Evolutionary conservation across 2,329 filamentous ascomycete species (phyloP).

Genomic region (Stachybotrys chlorohalonatus): DNA sequence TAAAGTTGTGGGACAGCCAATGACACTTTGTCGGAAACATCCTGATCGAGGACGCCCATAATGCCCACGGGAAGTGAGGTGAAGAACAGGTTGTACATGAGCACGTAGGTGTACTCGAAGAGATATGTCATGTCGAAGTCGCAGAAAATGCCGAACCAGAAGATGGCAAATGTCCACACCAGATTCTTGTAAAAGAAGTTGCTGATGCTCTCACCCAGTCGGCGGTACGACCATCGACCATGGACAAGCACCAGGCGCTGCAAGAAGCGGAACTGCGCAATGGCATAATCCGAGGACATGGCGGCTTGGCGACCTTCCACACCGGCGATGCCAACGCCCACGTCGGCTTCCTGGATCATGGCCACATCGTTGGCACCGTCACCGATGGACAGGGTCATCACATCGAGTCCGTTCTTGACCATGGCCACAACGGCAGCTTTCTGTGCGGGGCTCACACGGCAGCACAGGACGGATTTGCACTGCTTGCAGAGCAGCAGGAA

Average conservation of each 20-base stretch:
- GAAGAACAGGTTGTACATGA: conserved; percentile 94
- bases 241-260: conserved; percentile 81
- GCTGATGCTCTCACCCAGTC: conserved; percentile 84
- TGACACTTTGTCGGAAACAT: conserved; percentile 89
- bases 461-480: conserved; percentile 93
- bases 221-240: conserved; percentile 91
- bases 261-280: conserved; percentile 87
- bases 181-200: conserved; percentile 99
- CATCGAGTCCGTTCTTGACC: conserved; percentile 90
- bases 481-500: conserved; percentile 94
- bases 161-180: conserved; percentile 91
- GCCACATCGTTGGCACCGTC: conserved; percentile 94
- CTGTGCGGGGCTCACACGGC: conserved; percentile 91
- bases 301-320: conserved; percentile 86
- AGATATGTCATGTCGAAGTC: conserved; percentile 95
- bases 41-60: conserved; percentile 94
- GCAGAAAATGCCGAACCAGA: conserved; percentile 96
- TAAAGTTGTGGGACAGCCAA: conserved; percentile 93
- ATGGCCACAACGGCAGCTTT: conserved; percentile 95
- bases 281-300: conserved; percentile 94
- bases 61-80: conserved; percentile 91
- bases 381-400: conserved; percentile 90
- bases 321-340: conserved; percentile 92
- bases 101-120: conserved; percentile 95
- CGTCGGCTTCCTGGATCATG: conserved; percentile 95